Percentiles rank a stretch among this genome's conserved stretches.
phyloP scores from a whole-genome alignment of 441 rosid genomes.

The Melastoma candidum region DNA sequence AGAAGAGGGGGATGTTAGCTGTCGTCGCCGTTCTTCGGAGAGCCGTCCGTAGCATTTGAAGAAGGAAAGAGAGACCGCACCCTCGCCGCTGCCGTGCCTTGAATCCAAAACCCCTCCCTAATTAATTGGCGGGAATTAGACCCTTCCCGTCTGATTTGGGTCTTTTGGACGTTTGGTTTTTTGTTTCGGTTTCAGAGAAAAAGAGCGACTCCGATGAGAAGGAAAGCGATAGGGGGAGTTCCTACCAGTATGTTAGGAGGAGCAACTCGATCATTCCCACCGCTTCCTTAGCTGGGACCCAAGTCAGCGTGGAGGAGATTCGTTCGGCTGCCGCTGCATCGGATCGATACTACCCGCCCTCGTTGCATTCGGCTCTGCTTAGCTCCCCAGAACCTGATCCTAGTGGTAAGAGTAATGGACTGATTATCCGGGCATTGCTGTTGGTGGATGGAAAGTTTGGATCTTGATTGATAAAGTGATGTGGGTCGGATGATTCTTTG shows the following conservation, averaged over 20 bases:
- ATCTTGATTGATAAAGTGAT: too few relatives aligned
- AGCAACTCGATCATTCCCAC: conserved; percentile 53
- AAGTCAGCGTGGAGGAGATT: conserved; percentile 75
- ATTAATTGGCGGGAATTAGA: too few relatives aligned
- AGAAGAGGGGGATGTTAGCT: too few relatives aligned
- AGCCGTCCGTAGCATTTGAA: too few relatives aligned
- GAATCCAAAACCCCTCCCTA: too few relatives aligned
- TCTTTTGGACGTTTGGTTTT: not conserved
- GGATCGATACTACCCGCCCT: conserved; percentile 45
- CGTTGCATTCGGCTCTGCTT: conserved; percentile 64
- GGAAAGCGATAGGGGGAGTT: conserved; percentile 49
- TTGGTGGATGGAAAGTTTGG: too few relatives aligned
- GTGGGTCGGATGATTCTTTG: too few relatives aligned
- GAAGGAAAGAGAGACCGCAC: too few relatives aligned
- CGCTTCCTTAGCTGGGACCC: conserved; percentile 54
- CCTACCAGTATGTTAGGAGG: conserved; percentile 68
- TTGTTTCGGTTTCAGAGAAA: conserved; percentile 23
- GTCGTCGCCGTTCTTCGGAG: too few relatives aligned
- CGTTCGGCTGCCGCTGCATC: conserved; percentile 61
- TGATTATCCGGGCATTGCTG: too few relatives aligned
- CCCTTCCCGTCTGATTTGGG: not conserved
- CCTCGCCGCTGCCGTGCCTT: too few relatives aligned
- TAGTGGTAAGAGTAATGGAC: conserved; percentile 21
- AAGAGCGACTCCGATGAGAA: conserved; percentile 29
- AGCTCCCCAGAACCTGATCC: conserved; percentile 58